Evolutionary conservation across 345 rosid genomes (phyloP).

Genomic region (Turnera subulata): DNA sequence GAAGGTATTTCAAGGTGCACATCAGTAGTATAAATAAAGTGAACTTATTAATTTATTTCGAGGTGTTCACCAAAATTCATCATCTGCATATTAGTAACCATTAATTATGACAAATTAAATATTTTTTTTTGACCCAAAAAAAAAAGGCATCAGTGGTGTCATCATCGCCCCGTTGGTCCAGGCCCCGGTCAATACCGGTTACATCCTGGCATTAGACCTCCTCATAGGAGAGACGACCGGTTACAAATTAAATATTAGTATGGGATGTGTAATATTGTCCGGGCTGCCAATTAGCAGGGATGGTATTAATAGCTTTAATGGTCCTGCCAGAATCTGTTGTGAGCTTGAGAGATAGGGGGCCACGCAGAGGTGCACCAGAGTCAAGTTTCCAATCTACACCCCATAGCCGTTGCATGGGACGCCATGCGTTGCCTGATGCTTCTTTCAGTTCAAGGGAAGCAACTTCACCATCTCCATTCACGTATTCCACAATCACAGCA

Average conservation of each 20-base stretch:
- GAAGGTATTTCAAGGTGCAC: no score
- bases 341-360: constrained; percentile 40
- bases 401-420: constrained; percentile 47
- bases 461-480: constrained; percentile 50
- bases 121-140: no score
- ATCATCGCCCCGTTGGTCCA: no score
- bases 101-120: constrained; percentile 22
- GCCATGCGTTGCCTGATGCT: constrained; percentile 24
- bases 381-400: constrained; percentile 59
- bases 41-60: no score
- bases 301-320: constrained; percentile 38
- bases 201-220: no score
- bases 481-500: constrained; percentile 40
- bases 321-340: constrained; percentile 32
- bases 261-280: constrained; percentile 42
- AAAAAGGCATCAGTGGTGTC: no score
- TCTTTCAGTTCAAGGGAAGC: constrained; percentile 27
- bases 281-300: constrained; percentile 51
- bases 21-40: no score
- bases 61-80: no score
- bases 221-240: no score
- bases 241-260: no score
- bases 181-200: no score
- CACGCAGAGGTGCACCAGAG: constrained; percentile 26
- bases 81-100: no score